Evolutionary conservation across 192 early-diverging fungal genomes (phyloP).

Genomic region (Diversispora eburnea): DNA sequence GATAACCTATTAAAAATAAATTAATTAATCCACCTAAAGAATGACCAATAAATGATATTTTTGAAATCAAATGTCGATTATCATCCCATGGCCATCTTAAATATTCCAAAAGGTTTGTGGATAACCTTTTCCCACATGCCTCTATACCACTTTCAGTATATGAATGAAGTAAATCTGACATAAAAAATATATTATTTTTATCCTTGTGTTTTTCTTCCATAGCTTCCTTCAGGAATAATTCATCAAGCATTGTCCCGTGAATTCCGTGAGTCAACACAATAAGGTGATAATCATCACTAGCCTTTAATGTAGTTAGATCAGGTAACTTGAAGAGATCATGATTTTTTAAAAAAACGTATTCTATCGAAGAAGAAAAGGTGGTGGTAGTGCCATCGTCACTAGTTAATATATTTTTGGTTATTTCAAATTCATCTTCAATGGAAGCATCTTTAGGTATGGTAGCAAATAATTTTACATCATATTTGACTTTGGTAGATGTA

Average conservation of each 20-base stretch:
- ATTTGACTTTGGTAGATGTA: not conserved
- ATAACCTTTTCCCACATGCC: conserved; percentile 39
- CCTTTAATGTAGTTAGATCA: not conserved
- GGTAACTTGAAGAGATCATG: conserved; percentile 17
- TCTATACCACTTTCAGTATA: conserved; percentile 47
- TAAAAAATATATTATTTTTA: conserved; percentile 26
- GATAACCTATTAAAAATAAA: conserved; percentile 39
- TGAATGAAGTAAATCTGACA: conserved; percentile 44
- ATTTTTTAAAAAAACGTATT: not conserved
- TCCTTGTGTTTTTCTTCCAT: conserved; percentile 34
- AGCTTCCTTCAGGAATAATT: conserved; percentile 42
- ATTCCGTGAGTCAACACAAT: conserved; percentile 45
- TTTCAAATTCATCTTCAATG: not conserved
- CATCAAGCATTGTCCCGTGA: conserved; percentile 38
- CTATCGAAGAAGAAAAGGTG: conserved; percentile 7
- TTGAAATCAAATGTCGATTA: conserved; percentile 31
- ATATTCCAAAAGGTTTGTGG: conserved; percentile 38
- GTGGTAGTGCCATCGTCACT: not conserved
- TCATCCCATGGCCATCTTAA: conserved; percentile 16
- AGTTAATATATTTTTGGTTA: not conserved
- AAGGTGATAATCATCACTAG: conserved; percentile 32
- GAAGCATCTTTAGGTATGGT: not conserved
- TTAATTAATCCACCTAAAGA: conserved; percentile 52
- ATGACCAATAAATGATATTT: conserved; percentile 48
- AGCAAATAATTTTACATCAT: conserved; percentile 13